Conservation (phyloP, 2,329 filamentous ascomycete species). For the Geoglossum cookeanum region DNA sequence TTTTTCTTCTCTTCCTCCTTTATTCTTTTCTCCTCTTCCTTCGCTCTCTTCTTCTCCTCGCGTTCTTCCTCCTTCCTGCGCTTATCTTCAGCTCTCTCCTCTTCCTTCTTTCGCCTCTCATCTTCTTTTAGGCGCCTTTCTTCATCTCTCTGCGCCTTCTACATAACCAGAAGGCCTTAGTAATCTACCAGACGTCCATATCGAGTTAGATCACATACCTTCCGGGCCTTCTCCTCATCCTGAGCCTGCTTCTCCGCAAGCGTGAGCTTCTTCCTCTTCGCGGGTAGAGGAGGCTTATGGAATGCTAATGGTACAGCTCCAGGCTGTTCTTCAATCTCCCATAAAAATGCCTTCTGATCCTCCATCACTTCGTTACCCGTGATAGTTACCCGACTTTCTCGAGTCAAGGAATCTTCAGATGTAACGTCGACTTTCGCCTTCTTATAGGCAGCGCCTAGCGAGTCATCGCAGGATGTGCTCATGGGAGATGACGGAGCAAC, state of each 20-base stretch:
- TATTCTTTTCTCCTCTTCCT: slow-evolving; percentile 24
- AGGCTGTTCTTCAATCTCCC: background rate
- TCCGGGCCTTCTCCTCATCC: background rate
- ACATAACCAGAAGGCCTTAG: background rate
- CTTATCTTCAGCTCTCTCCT: slow-evolving; percentile 29
- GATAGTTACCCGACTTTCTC: background rate
- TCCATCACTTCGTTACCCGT: background rate
- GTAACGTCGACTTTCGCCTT: background rate
- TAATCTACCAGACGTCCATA: background rate
- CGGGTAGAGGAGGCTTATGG: background rate
- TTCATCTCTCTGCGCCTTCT: slow-evolving; percentile 9
- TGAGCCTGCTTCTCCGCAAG: slow-evolving; percentile 1
- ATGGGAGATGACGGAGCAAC: background rate
- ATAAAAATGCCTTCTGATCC: background rate
- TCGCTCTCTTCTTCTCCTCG: slow-evolving; percentile 25
- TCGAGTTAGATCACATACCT: background rate
- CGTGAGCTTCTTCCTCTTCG: background rate
- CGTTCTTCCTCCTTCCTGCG: slow-evolving; percentile 24
- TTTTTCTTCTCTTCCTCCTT: slow-evolving; percentile 27
- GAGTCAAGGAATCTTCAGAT: background rate
- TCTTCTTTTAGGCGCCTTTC: slow-evolving; percentile 5
- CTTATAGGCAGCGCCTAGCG: background rate
- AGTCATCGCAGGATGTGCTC: background rate
- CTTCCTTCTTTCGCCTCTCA: slow-evolving; percentile 17
- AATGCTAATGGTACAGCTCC: background rate